Percentiles rank a stretch among this genome's conserved stretches.
Evolutionary conservation across 2,329 filamentous ascomycete genomes (phyloP).

Genomic region (Ciborinia camelliae): DNA sequence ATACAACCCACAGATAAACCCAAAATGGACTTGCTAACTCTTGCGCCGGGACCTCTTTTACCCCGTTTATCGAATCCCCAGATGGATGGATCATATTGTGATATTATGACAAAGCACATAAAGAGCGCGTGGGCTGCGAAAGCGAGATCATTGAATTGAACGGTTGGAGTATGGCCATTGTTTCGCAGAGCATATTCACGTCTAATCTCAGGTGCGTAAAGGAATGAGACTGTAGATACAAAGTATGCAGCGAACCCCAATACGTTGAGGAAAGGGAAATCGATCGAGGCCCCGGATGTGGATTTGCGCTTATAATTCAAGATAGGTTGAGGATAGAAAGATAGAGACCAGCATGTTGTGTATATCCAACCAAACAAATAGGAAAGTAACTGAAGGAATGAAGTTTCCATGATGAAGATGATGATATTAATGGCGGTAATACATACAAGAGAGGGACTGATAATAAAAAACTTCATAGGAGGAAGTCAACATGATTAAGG

Average conservation of each 20-base stretch:
- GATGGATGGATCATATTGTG: slow-evolving; percentile 67
- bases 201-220: slow-evolving; percentile 75
- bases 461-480: neutral
- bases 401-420: slow-evolving; percentile 28
- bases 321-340: slow-evolving; percentile 88
- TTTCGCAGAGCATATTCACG: slow-evolving; percentile 81
- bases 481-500: neutral
- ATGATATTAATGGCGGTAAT: neutral
- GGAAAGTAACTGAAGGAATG: slow-evolving; percentile 49
- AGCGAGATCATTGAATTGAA: slow-evolving; percentile 83
- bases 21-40: slow-evolving; percentile 58
- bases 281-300: slow-evolving; percentile 79
- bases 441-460: neutral
- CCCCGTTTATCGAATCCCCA: slow-evolving; percentile 71
- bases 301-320: slow-evolving; percentile 74
- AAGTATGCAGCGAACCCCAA: slow-evolving; percentile 72
- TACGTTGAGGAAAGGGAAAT: slow-evolving; percentile 76
- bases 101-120: slow-evolving; percentile 68
- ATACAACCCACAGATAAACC: slow-evolving; percentile 69
- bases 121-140: slow-evolving; percentile 81
- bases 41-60: slow-evolving; percentile 48
- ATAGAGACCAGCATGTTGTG: slow-evolving; percentile 74
- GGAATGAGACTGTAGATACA: slow-evolving; percentile 69
- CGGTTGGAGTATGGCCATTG: slow-evolving; percentile 71
- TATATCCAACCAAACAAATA: slow-evolving; percentile 73